Evolutionary conservation across 2,329 filamentous ascomycete species (phyloP), one percentile per base, ranked within the genome.

Genomic region (Pseudogymnoascus sp.): DNA sequence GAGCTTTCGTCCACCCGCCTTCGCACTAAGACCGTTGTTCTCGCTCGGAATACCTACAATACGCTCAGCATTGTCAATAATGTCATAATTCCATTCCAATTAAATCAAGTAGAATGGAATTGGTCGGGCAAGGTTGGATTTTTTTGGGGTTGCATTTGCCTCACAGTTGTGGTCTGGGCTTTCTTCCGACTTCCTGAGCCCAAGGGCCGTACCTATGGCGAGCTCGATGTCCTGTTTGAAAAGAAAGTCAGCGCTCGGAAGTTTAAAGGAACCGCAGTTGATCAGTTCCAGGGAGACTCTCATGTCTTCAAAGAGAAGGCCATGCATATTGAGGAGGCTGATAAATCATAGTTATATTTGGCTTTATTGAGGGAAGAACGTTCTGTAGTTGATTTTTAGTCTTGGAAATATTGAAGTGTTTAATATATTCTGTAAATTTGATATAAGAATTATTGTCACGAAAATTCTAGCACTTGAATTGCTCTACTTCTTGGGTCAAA

Each of bases 41-140:
- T 77, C 30, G 70, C 73, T 2, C 67, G 74, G 11, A 70, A 70
- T 43, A 65, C 68, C 9, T 76, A 75, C 67, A 74, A 75, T 47
- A 61, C 61, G 20, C 32, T 43, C 18, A 34, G 25, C 57, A 71
- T 76, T 25, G 62, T 74, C 41, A 69, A 67, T 57, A 72, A 60
- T 20, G 61, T 66, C 34, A 62, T 64, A 2, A 64, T 72, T 8
- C 68, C 69, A 2, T 64, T 69, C 54, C 63, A 64, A 61, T 54
- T 67, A 2, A 66, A 64, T 8, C 64, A 64, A n/a, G 80, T 78
- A 1, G 88, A 84, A 0, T 95, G 91, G 90, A 78, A 93, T 74
- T 95, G 90, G 90, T 79, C 84, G 64, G 93, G 92, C 74, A 92
- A 81, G 68, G 83, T 90, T 1, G 90, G 90, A 34, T 93, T 94